Evolutionary conservation across 768 basidiomycete genomes (phyloP).

Genomic region (Boletus patriciae): DNA sequence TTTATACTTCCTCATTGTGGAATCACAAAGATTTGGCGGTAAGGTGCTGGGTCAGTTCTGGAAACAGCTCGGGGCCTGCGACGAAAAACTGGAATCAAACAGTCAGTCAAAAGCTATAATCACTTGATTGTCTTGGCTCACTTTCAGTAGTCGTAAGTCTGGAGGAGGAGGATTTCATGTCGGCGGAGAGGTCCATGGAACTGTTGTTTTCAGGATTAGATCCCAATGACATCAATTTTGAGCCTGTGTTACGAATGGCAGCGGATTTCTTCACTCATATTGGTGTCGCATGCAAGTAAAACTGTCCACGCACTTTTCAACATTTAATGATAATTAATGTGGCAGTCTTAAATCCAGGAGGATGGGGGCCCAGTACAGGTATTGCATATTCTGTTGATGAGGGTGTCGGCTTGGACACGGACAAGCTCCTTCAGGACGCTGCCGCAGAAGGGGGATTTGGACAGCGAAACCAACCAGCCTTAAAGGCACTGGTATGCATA

Average conservation of each 20-base stretch:
- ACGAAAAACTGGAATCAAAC: neutral
- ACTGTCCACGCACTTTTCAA: neutral
- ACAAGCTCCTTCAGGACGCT: neutral
- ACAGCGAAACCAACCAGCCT: neutral
- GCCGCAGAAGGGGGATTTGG: neutral
- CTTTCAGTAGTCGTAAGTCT: slow-evolving; percentile 1
- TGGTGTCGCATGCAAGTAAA: slow-evolving; percentile 1
- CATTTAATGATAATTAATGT: neutral
- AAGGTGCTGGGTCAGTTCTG: slow-evolving; percentile 2
- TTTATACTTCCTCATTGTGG: neutral
- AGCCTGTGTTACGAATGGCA: neutral
- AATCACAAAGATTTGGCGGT: slow-evolving; percentile 2
- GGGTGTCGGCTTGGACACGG: neutral
- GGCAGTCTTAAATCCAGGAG: slow-evolving; percentile 2
- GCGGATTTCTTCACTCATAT: neutral
- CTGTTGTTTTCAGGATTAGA: neutral
- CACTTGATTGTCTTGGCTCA: neutral
- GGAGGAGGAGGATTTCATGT: neutral
- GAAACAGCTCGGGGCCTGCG: neutral
- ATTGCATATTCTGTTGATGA: neutral
- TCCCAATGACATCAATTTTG: neutral
- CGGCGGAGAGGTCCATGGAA: neutral
- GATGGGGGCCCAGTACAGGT: neutral
- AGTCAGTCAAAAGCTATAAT: neutral
- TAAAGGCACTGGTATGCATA: slow-evolving; percentile 6